Evolutionary conservation across 208 protist species (phyloP).

Genomic region (Wallacemonas sp.): DNA sequence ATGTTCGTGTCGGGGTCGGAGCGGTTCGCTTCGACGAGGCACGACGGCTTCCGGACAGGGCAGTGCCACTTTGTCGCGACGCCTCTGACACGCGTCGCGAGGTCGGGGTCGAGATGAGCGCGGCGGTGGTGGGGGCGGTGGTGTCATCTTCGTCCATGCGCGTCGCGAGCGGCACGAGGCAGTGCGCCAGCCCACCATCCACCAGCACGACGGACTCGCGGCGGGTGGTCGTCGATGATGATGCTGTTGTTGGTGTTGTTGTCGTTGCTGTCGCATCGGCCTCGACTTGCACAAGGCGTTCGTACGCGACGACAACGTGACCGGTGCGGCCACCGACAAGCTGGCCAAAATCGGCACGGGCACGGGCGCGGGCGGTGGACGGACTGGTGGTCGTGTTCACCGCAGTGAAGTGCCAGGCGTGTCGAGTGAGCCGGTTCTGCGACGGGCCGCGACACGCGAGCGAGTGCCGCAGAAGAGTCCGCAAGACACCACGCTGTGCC

Average conservation of each 20-base stretch:
- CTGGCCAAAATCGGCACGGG: not conserved
- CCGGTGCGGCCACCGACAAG: not conserved
- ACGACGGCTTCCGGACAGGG: too few species aligned
- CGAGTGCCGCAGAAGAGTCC: not conserved
- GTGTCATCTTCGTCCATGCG: too few species aligned
- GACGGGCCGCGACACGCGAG: too few species aligned
- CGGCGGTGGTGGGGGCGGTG: too few species aligned
- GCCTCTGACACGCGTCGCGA: too few species aligned
- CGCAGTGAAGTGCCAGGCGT: not conserved
- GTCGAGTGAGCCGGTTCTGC: not conserved
- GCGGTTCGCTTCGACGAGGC: too few species aligned
- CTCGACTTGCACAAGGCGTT: not conserved
- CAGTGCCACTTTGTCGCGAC: too few species aligned
- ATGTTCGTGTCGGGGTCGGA: too few species aligned
- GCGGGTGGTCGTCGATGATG: not conserved
- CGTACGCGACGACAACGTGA: slow-evolving; percentile 1
- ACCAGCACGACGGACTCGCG: not conserved
- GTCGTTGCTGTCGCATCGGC: not conserved
- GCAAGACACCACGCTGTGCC: slow-evolving; percentile 1
- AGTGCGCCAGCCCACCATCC: not conserved
- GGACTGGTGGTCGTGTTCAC: not conserved
- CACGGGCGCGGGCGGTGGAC: too few species aligned
- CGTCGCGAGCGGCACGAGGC: not conserved
- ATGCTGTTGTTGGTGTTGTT: not conserved
- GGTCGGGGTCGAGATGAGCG: too few species aligned